Evolutionary conservation across 2,329 filamentous ascomycete genomes (phyloP).

Genomic region (Basipetospora chlamydospora): DNA sequence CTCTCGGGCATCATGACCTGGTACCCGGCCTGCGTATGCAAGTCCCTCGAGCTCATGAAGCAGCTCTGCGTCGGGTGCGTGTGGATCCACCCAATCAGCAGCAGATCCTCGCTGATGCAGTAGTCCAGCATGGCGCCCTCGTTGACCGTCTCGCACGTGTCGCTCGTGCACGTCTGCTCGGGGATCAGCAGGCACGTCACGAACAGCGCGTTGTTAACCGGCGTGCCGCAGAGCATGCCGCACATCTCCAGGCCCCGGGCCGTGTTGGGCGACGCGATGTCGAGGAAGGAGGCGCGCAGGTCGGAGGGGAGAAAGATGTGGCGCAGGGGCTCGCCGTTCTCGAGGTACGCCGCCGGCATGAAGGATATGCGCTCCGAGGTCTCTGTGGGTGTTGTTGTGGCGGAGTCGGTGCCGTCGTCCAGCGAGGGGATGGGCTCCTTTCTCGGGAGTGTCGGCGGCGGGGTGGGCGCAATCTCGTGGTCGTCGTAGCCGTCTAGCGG

Average conservation of each 20-base stretch:
- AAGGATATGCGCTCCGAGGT: slow-evolving; percentile 51
- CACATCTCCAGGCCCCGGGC: slow-evolving; percentile 78
- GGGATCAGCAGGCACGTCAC: slow-evolving; percentile 80
- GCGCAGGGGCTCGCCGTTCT: slow-evolving; percentile 75
- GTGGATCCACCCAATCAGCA: slow-evolving; percentile 93
- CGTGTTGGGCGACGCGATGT: slow-evolving; percentile 64
- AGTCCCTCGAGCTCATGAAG: slow-evolving; percentile 88
- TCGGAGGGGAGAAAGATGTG: slow-evolving; percentile 73
- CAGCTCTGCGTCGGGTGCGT: slow-evolving; percentile 94
- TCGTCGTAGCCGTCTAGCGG: slow-evolving; percentile 11
- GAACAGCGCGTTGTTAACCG: slow-evolving; percentile 88
- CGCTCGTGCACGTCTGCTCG: slow-evolving; percentile 74
- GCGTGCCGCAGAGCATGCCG: slow-evolving; percentile 80
- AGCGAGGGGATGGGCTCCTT: slow-evolving; percentile 13
- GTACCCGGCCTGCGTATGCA: slow-evolving; percentile 89
- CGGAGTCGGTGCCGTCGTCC: slow-evolving; percentile 4
- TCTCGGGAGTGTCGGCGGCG: slow-evolving; percentile 12
- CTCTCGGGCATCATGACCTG: slow-evolving; percentile 95
- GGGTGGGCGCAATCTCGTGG: background rate
- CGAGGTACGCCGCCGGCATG: slow-evolving; percentile 72
- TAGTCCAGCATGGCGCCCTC: slow-evolving; percentile 78
- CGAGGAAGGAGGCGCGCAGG: slow-evolving; percentile 61
- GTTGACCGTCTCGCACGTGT: slow-evolving; percentile 91
- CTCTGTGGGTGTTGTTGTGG: slow-evolving; percentile 5
- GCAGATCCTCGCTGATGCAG: slow-evolving; percentile 67